These are phyloP conservation scores for Periconia macrospinosa DNA, from an alignment of 2,329 filamentous ascomycete genomes.

Conservation along the genomic window DNA sequence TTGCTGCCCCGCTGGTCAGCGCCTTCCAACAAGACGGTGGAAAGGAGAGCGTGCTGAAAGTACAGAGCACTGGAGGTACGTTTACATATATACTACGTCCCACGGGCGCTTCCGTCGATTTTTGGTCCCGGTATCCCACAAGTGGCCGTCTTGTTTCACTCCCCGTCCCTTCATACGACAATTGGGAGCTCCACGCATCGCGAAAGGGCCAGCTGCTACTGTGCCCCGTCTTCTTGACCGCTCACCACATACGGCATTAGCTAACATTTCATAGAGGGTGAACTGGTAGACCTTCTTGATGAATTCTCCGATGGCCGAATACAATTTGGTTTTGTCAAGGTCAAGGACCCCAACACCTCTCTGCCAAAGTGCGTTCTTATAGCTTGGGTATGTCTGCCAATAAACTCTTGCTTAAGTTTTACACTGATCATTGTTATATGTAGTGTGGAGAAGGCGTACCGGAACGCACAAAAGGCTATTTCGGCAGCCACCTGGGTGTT, in stretches of 20 bases:
- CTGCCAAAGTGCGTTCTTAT: slow-evolving; percentile 93
- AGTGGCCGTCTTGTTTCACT: no score
- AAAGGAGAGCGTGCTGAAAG: slow-evolving; percentile 95
- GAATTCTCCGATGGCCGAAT: slow-evolving; percentile 96
- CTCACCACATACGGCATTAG: slow-evolving; percentile 1
- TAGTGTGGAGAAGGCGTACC: slow-evolving; percentile 96
- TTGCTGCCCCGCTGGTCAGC: slow-evolving; percentile 87
- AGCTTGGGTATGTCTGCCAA: slow-evolving; percentile 66
- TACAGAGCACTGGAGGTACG: slow-evolving; percentile 84
- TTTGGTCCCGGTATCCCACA: no score
- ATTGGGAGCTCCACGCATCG: not conserved
- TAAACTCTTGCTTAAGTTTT: no score
- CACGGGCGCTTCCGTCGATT: no score
- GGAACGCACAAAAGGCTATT: slow-evolving; percentile 98
- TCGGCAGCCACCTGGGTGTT: slow-evolving; percentile 87
- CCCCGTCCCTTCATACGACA: no score
- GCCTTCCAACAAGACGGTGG: slow-evolving; percentile 83
- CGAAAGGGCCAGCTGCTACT: not conserved
- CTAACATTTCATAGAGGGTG: slow-evolving; percentile 68
- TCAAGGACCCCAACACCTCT: slow-evolving; percentile 89
- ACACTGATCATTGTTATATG: slow-evolving; percentile 14
- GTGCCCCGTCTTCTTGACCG: not conserved
- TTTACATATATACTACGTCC: not conserved
- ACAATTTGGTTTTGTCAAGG: slow-evolving; percentile 95
- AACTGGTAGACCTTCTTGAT: slow-evolving; percentile 85